Conservation (phyloP, 768 basidiomycete species). For the Suillus spraguei region DNA sequence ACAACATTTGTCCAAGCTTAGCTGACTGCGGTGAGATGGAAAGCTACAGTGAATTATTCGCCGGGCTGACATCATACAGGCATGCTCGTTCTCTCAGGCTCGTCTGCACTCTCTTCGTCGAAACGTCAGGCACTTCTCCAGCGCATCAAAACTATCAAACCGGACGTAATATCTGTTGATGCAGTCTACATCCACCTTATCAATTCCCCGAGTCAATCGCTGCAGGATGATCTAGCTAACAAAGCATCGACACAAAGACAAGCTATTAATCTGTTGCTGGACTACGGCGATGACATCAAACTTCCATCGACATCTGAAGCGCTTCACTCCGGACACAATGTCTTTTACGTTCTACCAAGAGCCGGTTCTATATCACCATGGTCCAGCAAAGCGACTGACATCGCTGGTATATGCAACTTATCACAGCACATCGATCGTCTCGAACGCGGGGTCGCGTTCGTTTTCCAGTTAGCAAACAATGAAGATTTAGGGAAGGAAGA, state of each 20-base stretch:
- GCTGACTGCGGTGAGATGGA: neutral
- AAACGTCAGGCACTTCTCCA: conserved; percentile 70
- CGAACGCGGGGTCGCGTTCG: conserved; percentile 81
- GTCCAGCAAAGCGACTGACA: conserved; percentile 99
- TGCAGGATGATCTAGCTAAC: conserved; percentile 50
- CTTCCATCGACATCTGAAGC: conserved; percentile 44
- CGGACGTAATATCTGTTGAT: conserved; percentile 69
- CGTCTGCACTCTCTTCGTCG: conserved; percentile 71
- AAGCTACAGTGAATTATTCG: neutral
- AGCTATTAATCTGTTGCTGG: conserved; percentile 70
- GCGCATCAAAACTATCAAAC: conserved; percentile 52
- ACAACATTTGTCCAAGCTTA: neutral
- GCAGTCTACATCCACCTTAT: conserved; percentile 88
- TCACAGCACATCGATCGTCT: conserved; percentile 71
- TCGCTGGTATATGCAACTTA: conserved; percentile 85
- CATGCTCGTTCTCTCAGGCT: conserved; percentile 82
- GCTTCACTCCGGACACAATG: conserved; percentile 38
- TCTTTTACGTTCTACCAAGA: conserved; percentile 78
- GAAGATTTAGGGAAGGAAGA: conserved; percentile 45
- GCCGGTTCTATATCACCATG: conserved; percentile 95
- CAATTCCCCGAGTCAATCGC: conserved; percentile 50
- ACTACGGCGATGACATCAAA: conserved; percentile 80
- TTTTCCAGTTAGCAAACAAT: conserved; percentile 51
- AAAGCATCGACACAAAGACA: conserved; percentile 45
- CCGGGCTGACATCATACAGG: neutral